Conservation (phyloP, 345 rosid species). For the Hibiscus mutabilis region DNA sequence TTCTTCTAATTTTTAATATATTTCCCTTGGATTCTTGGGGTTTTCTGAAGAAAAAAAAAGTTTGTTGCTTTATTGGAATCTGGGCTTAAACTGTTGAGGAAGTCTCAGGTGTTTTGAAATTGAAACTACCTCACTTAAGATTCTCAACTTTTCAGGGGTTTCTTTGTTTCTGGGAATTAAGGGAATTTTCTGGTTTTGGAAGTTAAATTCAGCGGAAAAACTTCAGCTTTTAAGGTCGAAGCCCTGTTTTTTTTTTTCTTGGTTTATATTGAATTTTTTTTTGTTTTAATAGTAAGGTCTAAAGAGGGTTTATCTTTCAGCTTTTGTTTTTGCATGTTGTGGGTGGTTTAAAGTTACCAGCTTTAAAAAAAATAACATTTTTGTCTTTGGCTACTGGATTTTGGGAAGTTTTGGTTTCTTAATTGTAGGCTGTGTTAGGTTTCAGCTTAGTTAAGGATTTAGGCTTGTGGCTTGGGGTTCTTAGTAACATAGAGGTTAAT, state of each 20-base stretch:
- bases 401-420: not conserved
- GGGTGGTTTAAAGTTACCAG: not conserved
- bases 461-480: not conserved
- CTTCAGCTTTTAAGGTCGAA: not conserved
- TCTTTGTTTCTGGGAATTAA: slow-evolving; percentile 11
- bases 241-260: not conserved
- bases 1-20: not conserved
- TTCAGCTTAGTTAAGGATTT: not conserved
- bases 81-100: slow-evolving; percentile 24
- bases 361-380: not conserved
- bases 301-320: not conserved
- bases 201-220: not conserved
- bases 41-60: slow-evolving; percentile 25
- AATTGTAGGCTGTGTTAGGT: not conserved
- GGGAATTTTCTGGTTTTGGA: not conserved
- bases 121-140: not conserved
- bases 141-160: not conserved
- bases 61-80: slow-evolving; percentile 37
- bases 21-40: slow-evolving; percentile 29
- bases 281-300: not conserved
- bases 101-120: slow-evolving; percentile 6
- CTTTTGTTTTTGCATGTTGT: not conserved
- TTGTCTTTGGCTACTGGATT: not conserved
- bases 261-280: not conserved
- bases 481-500: not conserved